Percentiles rank a stretch among this genome's conserved stretches.
These are phyloP conservation scores for Scheffersomyces insectosa DNA, from an alignment of 1,139 yeast genomes.

Conservation along the genomic window DNA sequence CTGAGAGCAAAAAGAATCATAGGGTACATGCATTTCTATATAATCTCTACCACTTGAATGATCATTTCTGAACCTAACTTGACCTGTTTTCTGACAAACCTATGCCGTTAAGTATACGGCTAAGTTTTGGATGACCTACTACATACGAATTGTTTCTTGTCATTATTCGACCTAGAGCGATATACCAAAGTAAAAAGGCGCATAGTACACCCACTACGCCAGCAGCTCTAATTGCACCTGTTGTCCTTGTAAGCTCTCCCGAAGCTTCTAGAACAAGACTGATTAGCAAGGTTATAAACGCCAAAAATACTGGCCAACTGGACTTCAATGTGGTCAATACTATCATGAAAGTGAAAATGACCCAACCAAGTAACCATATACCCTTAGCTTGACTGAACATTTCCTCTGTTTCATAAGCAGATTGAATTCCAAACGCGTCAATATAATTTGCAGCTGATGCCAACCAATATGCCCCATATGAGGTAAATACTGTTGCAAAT, in stretches of 20 bases:
- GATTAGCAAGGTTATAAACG: conserved; percentile 37
- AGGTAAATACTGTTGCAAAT: conserved; percentile 36
- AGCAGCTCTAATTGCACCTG: conserved; percentile 37
- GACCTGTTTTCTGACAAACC: no score
- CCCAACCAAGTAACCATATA: conserved; percentile 47
- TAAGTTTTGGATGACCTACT: no score
- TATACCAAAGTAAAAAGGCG: conserved; percentile 44
- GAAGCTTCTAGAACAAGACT: conserved; percentile 46
- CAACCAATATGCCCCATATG: conserved; percentile 41
- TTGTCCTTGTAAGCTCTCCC: conserved; percentile 37
- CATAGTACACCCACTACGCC: conserved; percentile 46
- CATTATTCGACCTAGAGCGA: conserved; percentile 14
- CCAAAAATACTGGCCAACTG: conserved; percentile 38
- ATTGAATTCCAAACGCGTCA: conserved; percentile 31
- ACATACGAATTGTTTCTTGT: no score
- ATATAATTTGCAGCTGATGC: conserved; percentile 35
- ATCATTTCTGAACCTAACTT: no score
- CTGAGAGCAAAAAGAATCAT: no score
- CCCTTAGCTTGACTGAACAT: conserved; percentile 39
- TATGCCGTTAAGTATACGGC: no score
- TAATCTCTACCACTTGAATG: no score
- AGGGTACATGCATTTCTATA: no score
- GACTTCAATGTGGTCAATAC: conserved; percentile 43
- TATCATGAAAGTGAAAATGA: conserved; percentile 42
- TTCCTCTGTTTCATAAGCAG: conserved; percentile 23